Base-by-base conservation (phyloP, 1,284 basidiomycete genomes). In the Trichosporon inkin region DNA sequence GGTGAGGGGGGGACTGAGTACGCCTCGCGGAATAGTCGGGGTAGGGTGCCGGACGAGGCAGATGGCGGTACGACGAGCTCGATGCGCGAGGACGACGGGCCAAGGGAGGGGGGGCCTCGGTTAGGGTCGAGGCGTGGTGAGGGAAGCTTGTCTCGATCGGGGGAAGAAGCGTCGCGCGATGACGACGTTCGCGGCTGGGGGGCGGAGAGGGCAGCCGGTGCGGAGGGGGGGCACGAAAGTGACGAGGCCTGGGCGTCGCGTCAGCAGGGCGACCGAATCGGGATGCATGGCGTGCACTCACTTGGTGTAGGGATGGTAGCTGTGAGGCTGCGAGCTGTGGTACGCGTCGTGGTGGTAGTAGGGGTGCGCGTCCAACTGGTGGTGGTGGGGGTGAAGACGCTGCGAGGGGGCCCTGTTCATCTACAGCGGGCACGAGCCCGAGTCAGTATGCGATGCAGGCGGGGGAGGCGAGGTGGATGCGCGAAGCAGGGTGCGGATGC, bases 281-380 rank as follows among this genome's bases (percentile, higher is more conserved):
- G 51, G 32, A n/a, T 6, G 19, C 11, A 35, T 17, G 11, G 22
- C 28, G 8, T 32, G 28, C 4, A 39, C 58, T 52, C 28, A 60
- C 52, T 22, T 49, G 14, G 24, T 38, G 61, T 53, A 56, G 19
- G 56, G 52, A 35, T 52, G 62, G 58, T 56, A 60, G 36, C 32
- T 22, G 44, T 49, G 53, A 37, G 36, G 17, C 37, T 60, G 58
- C 19, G 39, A 16, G 37, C 20, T 32, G 34, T 44, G 53, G 54
- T 56, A 34, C 38, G 22, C 13, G 32, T 28, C 36, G 28, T 41
- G 32, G 37, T 34, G 19, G 20, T 44, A 55, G 54, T 51, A 22
- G 38, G 11, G 19, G 32, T 28, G 49, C 28, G 54, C 36, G 47
- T 52, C 38, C 24, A 41, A 16, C 10, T n/a, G 40, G 36, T 37